Conservation (phyloP, 805 yeast species). For the Ascoidea asiatica region DNA sequence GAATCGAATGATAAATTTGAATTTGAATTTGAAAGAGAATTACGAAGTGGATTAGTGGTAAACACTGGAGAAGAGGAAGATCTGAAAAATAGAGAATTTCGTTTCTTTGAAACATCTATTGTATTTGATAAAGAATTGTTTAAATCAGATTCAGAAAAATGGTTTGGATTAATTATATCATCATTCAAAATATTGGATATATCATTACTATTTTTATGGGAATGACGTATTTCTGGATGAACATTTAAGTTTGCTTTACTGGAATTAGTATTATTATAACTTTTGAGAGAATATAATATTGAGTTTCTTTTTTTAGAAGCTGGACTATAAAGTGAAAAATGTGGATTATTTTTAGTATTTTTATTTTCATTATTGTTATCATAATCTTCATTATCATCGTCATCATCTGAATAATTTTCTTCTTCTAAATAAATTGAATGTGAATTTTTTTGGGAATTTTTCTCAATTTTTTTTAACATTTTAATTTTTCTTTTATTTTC, state of each 20-base stretch:
- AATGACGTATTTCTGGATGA: not conserved
- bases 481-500: not conserved
- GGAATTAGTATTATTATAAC: not conserved
- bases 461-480: not conserved
- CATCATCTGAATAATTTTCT: not conserved
- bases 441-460: not conserved
- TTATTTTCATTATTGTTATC: not conserved
- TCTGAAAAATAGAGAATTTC: not conserved
- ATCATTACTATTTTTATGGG: not conserved
- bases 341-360: too few species aligned
- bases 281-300: too few species aligned
- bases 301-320: too few species aligned
- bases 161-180: slow-evolving; percentile 7
- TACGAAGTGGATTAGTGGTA: not conserved
- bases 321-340: too few species aligned
- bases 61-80: not conserved
- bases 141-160: not conserved
- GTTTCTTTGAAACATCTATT: too few species aligned
- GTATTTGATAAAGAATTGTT: too few species aligned
- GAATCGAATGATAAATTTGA: not conserved
- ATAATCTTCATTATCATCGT: not conserved
- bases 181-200: slow-evolving; percentile 2
- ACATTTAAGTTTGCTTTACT: not conserved
- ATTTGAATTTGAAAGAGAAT: not conserved
- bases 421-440: too few species aligned